Conservation (phyloP, 352 stramenopile species). For the Proteromonas lacertae region DNA sequence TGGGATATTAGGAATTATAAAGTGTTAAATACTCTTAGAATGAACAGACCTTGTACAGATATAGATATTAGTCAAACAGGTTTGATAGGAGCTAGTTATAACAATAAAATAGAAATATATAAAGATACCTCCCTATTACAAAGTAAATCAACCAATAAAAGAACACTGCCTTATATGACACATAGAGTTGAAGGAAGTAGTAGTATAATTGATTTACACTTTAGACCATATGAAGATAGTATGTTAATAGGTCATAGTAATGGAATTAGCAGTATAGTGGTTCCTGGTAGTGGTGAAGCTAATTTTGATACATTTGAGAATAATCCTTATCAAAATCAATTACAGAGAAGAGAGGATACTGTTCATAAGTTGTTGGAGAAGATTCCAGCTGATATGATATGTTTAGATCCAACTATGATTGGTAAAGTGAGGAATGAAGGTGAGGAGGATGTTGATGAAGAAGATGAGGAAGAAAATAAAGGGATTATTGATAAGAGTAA, state of each 20-base stretch:
- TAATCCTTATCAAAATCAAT: slow-evolving; percentile 78
- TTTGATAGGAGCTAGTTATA: slow-evolving; percentile 64
- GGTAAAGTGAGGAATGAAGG: no score
- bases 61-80: slow-evolving; percentile 78
- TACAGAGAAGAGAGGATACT: slow-evolving; percentile 73
- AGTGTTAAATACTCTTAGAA: slow-evolving; percentile 62
- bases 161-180: no score
- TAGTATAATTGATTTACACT: slow-evolving; percentile 40
- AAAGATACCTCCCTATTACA: slow-evolving; percentile 33
- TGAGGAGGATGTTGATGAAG: no score
- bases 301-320: slow-evolving; percentile 92
- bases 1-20: slow-evolving; percentile 88
- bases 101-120: slow-evolving; percentile 46
- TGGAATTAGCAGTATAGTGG: slow-evolving; percentile 35
- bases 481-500: no score
- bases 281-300: slow-evolving; percentile 74
- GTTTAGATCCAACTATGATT: no score
- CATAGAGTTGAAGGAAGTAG: neutral
- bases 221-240: slow-evolving; percentile 90
- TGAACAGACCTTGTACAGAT: slow-evolving; percentile 29
- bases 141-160: no score
- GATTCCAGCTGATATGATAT: slow-evolving; percentile 85
- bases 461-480: no score
- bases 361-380: slow-evolving; percentile 86
- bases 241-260: slow-evolving; percentile 57